Evolutionary conservation across 129 eudicot genomes (phyloP).

Genomic region (Centaurea solstitialis): DNA sequence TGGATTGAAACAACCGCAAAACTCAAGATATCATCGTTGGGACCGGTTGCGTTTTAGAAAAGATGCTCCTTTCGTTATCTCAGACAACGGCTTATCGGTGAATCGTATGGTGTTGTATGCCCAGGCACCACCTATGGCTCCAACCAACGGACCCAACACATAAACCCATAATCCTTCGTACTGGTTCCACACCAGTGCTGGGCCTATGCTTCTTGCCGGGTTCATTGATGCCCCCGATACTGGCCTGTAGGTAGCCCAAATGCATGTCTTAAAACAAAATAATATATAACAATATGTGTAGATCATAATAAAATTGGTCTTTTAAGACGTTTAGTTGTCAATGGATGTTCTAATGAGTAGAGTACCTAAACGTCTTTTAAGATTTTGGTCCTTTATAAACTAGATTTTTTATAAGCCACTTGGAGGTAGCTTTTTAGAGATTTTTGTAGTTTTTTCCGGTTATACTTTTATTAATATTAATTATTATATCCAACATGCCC

Average conservation of each 20-base stretch:
- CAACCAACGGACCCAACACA: constrained; percentile 59
- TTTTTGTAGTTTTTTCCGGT: no score
- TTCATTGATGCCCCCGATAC: constrained; percentile 98
- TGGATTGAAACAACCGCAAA: neutral
- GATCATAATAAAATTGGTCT: neutral
- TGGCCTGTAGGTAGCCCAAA: constrained; percentile 43
- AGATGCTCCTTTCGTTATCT: constrained; percentile 62
- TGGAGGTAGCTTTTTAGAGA: no score
- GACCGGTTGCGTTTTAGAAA: constrained; percentile 31
- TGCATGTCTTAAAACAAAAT: neutral
- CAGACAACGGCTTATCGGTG: constrained; percentile 67
- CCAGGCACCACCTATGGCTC: constrained; percentile 88
- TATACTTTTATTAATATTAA: no score
- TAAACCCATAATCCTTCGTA: constrained; percentile 78
- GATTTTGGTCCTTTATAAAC: no score
- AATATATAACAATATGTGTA: neutral
- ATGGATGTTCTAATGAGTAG: neutral
- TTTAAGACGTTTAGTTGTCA: neutral
- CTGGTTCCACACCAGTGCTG: constrained; percentile 61
- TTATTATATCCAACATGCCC: no score
- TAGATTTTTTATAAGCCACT: no score
- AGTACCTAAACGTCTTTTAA: no score
- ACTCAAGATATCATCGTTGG: neutral
- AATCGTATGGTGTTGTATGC: constrained; percentile 71
- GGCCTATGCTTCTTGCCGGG: constrained; percentile 93